Conservation (phyloP, 2,329 filamentous ascomycete species). For the Albifimbria verrucaria region DNA sequence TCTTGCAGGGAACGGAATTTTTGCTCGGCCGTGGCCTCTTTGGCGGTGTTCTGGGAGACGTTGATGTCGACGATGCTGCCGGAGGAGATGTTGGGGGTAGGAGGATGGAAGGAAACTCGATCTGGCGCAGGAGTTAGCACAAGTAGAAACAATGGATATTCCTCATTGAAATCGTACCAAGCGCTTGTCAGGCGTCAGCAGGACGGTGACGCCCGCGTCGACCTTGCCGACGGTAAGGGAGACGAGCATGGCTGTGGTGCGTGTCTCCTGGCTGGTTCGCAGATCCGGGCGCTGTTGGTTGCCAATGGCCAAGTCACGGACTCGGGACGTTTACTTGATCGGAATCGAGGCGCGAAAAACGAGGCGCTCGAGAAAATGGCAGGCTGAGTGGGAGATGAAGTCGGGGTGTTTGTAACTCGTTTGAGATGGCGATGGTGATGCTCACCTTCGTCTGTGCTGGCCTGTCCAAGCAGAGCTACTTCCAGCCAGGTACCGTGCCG, state of each 20-base stretch:
- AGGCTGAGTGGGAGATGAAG: background rate
- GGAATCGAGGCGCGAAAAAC: background rate
- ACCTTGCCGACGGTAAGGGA: conserved; percentile 99
- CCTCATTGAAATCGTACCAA: conserved; percentile 61
- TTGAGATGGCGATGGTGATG: background rate
- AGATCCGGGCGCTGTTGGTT: background rate
- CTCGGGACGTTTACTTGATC: background rate
- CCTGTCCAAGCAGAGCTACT: background rate
- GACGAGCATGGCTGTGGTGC: conserved; percentile 70
- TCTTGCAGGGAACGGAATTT: conserved; percentile 84
- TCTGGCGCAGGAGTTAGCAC: conserved; percentile 58
- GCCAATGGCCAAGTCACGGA: background rate
- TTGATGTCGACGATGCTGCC: conserved; percentile 98
- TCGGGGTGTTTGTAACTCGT: background rate
- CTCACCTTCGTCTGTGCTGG: background rate
- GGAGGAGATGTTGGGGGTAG: conserved; percentile 90
- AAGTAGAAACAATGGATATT: too few species aligned
- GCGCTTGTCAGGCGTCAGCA: conserved; percentile 94
- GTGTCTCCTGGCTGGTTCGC: conserved; percentile 3
- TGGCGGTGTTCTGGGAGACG: conserved; percentile 78
- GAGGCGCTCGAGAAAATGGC: background rate
- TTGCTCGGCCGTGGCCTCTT: conserved; percentile 71
- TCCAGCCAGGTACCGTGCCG: background rate
- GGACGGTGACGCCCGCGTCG: conserved; percentile 95
- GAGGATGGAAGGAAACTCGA: conserved; percentile 97